These are phyloP conservation scores for Bacterosira constricta DNA, from an alignment of 108 stramenopile species.

Conservation along the genomic window DNA sequence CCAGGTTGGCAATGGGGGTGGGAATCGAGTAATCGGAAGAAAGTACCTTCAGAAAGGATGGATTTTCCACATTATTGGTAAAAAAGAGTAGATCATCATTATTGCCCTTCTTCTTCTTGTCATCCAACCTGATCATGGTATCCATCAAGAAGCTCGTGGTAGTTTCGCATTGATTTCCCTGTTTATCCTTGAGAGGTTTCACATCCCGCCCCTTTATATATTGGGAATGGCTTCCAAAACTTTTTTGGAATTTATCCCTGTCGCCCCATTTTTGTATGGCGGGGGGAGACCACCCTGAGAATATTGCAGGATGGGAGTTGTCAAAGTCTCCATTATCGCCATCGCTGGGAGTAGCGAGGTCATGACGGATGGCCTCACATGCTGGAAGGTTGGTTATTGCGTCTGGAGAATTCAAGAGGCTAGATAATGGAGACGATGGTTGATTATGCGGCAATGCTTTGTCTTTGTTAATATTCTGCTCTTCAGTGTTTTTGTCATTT, in stretches of 20 bases:
- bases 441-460: too few species aligned
- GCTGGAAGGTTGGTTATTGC: not conserved
- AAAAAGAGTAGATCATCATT: conserved; percentile 41
- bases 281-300: not conserved
- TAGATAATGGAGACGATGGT: too few species aligned
- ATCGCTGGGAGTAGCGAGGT: not conserved
- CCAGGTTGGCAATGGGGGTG: conserved; percentile 13
- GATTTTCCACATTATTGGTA: conserved; percentile 57
- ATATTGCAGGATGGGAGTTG: not conserved
- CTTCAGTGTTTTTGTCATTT: too few species aligned
- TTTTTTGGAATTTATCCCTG: conserved; percentile 9
- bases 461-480: too few species aligned
- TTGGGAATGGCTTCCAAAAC: conserved; percentile 31
- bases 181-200: conserved; percentile 27
- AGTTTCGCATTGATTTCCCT: conserved; percentile 1
- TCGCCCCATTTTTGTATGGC: conserved; percentile 21
- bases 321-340: too few species aligned
- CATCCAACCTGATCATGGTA: conserved; percentile 5
- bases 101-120: not conserved
- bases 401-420: not conserved
- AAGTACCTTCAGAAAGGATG: conserved; percentile 22
- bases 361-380: not conserved
- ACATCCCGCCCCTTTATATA: conserved; percentile 50
- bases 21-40: conserved; percentile 19
- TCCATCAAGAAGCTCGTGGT: conserved; percentile 20